Conservation (phyloP, 441 rosid species). For the Mallotus japonicus region DNA sequence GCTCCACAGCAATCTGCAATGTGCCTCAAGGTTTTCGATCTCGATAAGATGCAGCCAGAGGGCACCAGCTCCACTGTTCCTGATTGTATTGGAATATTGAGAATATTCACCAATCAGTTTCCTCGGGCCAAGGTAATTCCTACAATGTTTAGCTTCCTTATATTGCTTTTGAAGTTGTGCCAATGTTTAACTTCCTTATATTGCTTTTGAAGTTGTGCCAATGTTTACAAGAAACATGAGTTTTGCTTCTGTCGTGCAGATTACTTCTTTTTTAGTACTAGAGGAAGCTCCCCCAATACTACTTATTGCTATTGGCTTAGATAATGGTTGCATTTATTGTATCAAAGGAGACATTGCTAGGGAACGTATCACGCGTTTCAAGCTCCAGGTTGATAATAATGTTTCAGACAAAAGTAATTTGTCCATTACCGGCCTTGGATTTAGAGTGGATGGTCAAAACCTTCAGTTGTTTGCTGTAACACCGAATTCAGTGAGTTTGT, state of each 20-base stretch:
- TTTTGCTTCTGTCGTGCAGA: slow-evolving; percentile 46
- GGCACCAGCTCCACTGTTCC: slow-evolving; percentile 68
- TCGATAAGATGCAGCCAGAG: slow-evolving; percentile 81
- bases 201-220: neutral
- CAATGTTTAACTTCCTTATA: too few relatives aligned
- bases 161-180: too few relatives aligned
- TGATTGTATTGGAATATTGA: slow-evolving; percentile 78
- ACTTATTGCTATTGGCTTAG: slow-evolving; percentile 86
- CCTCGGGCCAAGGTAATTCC: slow-evolving; percentile 82
- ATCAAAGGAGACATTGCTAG: slow-evolving; percentile 96
- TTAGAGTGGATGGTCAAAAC: slow-evolving; percentile 82
- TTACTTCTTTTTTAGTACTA: slow-evolving; percentile 82
- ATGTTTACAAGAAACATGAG: neutral
- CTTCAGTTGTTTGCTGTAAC: slow-evolving; percentile 84
- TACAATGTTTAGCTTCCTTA: too few relatives aligned
- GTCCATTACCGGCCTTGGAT: slow-evolving; percentile 76
- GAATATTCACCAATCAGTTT: slow-evolving; percentile 88
- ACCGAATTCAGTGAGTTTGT: slow-evolving; percentile 68
- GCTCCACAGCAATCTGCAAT: slow-evolving; percentile 72
- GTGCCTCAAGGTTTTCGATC: slow-evolving; percentile 94
- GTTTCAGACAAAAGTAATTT: slow-evolving; percentile 36
- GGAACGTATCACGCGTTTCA: slow-evolving; percentile 85
- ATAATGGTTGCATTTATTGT: slow-evolving; percentile 79
- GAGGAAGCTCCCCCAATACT: slow-evolving; percentile 97
- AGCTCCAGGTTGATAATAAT: slow-evolving; percentile 64